phyloP scores from a whole-genome alignment of 139 green algal genomes.

The Chlamydomonas incerta region DNA sequence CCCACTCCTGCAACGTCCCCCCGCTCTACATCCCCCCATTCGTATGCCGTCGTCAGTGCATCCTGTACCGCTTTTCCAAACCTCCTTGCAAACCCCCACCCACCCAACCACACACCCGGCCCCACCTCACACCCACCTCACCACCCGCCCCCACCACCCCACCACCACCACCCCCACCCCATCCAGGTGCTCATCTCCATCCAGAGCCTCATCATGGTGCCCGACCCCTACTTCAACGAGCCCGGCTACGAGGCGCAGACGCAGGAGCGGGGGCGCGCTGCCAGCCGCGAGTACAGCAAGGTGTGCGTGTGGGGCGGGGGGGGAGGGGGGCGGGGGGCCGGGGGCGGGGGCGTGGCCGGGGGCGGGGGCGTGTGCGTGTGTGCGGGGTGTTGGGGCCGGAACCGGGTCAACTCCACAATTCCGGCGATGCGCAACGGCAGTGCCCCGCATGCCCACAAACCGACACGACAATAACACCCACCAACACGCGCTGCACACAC shows the following conservation, averaged over 20 bases:
- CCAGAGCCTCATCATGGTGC: conserved; percentile 89
- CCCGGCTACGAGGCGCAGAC: conserved; percentile 64
- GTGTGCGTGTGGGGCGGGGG: neutral
- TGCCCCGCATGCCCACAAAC: too few species aligned
- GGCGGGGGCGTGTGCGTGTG: neutral
- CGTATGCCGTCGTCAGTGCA: too few species aligned
- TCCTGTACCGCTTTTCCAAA: too few species aligned
- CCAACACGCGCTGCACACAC: neutral
- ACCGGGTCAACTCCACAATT: too few species aligned
- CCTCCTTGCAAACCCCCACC: too few species aligned
- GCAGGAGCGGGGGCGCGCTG: conserved; percentile 22
- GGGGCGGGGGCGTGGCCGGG: neutral
- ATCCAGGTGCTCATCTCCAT: conserved; percentile 90
- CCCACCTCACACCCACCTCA: too few species aligned
- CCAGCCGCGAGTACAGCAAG: conserved; percentile 33
- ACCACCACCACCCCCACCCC: neutral
- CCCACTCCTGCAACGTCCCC: too few species aligned
- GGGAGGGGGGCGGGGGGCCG: neutral
- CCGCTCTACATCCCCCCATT: too few species aligned
- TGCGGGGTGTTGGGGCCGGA: too few species aligned
- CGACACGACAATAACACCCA: too few species aligned
- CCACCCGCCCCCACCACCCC: too few species aligned
- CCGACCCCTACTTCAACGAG: conserved; percentile 91
- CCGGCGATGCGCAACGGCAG: neutral
- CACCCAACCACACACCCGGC: too few species aligned